These are phyloP conservation scores for Leccinum cinnamomeum DNA, from an alignment of 1,284 basidiomycete genomes.

Conservation along the genomic window DNA sequence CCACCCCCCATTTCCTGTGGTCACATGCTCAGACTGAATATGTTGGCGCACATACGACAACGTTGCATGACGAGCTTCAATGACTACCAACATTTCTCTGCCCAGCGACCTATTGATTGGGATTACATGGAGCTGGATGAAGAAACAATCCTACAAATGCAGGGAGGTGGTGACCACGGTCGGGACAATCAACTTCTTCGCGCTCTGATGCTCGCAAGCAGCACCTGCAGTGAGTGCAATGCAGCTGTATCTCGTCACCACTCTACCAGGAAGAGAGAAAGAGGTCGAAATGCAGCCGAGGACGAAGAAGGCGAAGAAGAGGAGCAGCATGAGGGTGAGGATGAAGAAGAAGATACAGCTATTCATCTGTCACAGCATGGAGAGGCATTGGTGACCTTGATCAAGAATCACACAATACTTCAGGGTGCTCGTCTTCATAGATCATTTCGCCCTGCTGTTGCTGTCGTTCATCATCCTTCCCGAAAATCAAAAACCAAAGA, in stretches of 20 bases:
- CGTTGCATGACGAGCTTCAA: not conserved
- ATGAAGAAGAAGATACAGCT: not conserved
- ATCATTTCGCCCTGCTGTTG: not conserved
- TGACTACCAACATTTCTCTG: slow-evolving; percentile 9
- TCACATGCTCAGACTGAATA: not conserved
- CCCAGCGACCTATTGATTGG: not conserved
- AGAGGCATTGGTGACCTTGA: not conserved
- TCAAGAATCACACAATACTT: slow-evolving; percentile 8
- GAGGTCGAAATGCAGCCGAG: no score
- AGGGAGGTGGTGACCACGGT: not conserved
- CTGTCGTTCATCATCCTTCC: not conserved
- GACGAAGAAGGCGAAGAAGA: no score
- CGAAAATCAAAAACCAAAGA: not conserved
- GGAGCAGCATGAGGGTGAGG: no score
- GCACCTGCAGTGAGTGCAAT: not conserved
- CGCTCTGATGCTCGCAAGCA: slow-evolving; percentile 1
- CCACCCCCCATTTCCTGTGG: slow-evolving; percentile 4
- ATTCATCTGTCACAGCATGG: not conserved
- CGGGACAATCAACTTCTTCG: not conserved
- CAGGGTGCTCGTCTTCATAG: not conserved
- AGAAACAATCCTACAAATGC: not conserved
- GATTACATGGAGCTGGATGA: slow-evolving; percentile 2
- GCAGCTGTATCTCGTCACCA: no score
- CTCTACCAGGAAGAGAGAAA: no score
- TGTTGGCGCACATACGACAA: slow-evolving; percentile 2